Base-by-base conservation (phyloP, 306 rosid genomes). In the Fagus sylvatica region DNA sequence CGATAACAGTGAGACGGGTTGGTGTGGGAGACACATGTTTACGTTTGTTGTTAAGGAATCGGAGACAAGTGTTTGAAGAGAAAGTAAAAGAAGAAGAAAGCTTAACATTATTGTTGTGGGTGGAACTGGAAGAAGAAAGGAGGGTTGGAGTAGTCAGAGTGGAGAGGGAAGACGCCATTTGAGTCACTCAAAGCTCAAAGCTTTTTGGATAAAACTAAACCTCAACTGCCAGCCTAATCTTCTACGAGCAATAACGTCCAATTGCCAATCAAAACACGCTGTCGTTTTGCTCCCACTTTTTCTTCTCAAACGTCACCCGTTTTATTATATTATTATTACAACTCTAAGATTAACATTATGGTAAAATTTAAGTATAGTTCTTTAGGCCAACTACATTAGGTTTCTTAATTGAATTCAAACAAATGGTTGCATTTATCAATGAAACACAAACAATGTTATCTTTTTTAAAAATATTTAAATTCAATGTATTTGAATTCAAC, bases 151-250 rank as follows among this genome's bases (percentile, higher is more conserved):
- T 17, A 46, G 51, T 10, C 13, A 46, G 76, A 60, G 81, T 66
- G 76, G 85, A 72, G 71, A 90, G 72, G 16, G 90, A 82, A 30
- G 91, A 88, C 43, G 94, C 92, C 97, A 91, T 91, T 57, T 22
- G 28, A 22, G 28, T 22, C 28, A 22, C 0, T 22, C 28, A 22
- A 22, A 22, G 28, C 28, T 22, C 28, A 22, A 22, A 22, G 28
- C 28, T 22, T 22, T 22, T 22, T 22, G 28, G 28, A 22, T 22
- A 22, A 22, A 22, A 22, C 28, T 22, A 22, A 22, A 22, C 28
- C 28, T 22, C 28, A 22, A 22, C 28, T 22, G 28, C 28, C 28
- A 22, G 90, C 28, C 28, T 22, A 22, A 22, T 22, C 28, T 22
- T 22, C 28, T 22, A 22, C 28, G 28, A 22, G 28, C 28, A 22